A percentile compares a stretch with the other conserved stretches of the same genome.
Conservation (phyloP, 768 basidiomycete genomes). For the Tricholoma flavovirens region DNA sequence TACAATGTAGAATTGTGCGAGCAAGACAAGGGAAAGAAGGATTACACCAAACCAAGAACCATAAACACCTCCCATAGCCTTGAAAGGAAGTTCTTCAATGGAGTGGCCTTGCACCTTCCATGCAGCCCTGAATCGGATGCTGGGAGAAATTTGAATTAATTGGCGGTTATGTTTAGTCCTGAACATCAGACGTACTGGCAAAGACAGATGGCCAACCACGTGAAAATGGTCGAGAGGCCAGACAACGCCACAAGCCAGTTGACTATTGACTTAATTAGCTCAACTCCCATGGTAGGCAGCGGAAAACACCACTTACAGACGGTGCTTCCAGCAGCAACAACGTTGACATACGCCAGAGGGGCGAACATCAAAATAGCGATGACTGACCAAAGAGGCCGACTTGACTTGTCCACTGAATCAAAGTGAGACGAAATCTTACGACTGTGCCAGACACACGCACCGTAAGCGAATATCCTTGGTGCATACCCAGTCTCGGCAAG, state of each 20-base stretch:
- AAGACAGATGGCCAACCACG: slow-evolving; percentile 39
- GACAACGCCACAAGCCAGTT: slow-evolving; percentile 40
- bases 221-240: slow-evolving; percentile 42
- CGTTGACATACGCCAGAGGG: slow-evolving; percentile 37
- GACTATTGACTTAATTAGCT: slow-evolving; percentile 20
- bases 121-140: slow-evolving; percentile 40
- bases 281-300: background rate
- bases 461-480: slow-evolving; percentile 37
- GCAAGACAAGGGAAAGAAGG: slow-evolving; percentile 33
- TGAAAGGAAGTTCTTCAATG: slow-evolving; percentile 39
- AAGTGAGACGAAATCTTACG: background rate
- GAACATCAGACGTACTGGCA: slow-evolving; percentile 32
- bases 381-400: slow-evolving; percentile 39
- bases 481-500: slow-evolving; percentile 44
- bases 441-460: slow-evolving; percentile 6
- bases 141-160: slow-evolving; percentile 6
- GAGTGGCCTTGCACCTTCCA: slow-evolving; percentile 41
- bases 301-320: slow-evolving; percentile 27
- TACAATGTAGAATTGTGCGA: slow-evolving; percentile 43
- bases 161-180: background rate
- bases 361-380: slow-evolving; percentile 31
- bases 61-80: slow-evolving; percentile 36
- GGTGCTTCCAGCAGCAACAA: slow-evolving; percentile 26
- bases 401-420: slow-evolving; percentile 36
- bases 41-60: slow-evolving; percentile 43